Evolutionary conservation across 306 rosid genomes (phyloP).

Genomic region (Ormosia emarginata): DNA sequence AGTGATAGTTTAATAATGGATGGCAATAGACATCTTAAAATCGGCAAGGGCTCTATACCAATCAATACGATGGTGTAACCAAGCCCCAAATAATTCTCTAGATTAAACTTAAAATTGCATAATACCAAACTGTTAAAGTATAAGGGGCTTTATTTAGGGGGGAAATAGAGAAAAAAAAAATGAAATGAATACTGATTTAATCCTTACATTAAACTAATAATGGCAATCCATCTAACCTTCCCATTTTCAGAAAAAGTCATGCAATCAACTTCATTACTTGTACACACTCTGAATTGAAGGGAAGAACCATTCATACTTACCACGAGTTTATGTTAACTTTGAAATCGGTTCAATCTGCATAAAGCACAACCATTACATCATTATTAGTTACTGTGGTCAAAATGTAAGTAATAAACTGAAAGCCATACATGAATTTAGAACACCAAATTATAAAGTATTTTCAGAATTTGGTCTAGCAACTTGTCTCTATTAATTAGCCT

Average conservation of each 20-base stretch:
- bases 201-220: constrained; percentile 75
- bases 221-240: constrained; percentile 90
- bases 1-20: not conserved
- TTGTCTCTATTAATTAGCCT: too few relatives aligned
- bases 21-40: not conserved
- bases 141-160: not conserved
- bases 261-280: constrained; percentile 57
- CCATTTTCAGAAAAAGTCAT: constrained; percentile 90
- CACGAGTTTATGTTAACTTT: too few relatives aligned
- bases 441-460: too few relatives aligned
- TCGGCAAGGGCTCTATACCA: not conserved
- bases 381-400: too few relatives aligned
- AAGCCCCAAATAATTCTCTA: not conserved
- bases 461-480: too few relatives aligned
- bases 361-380: too few relatives aligned
- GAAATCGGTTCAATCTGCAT: too few relatives aligned
- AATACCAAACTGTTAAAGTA: not conserved
- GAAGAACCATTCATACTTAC: too few relatives aligned
- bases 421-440: too few relatives aligned
- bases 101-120: constrained; percentile 4
- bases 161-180: not conserved
- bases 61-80: not conserved
- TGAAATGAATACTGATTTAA: not conserved
- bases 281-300: too few relatives aligned
- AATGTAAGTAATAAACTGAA: too few relatives aligned